These are phyloP conservation scores for Ophiostoma piceae DNA, from an alignment of 2,329 filamentous ascomycete species.

Conservation along the genomic window DNA sequence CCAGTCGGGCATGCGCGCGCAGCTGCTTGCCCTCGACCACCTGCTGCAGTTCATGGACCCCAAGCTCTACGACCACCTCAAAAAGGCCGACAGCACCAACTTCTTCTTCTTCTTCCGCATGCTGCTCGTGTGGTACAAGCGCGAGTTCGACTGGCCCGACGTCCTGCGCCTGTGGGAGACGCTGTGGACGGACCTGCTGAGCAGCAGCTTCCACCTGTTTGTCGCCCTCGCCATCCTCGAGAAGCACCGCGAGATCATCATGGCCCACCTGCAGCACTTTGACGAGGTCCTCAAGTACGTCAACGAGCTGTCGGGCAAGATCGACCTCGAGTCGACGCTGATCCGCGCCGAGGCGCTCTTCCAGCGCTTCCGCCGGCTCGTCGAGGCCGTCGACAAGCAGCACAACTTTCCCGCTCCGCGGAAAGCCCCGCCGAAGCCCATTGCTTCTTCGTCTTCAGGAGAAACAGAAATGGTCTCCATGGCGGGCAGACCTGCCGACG, in stretches of 20 bases:
- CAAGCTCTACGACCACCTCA: constrained; percentile 82
- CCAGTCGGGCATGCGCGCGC: constrained; percentile 91
- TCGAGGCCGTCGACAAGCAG: constrained; percentile 91
- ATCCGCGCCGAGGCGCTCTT: constrained; percentile 86
- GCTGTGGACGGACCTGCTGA: constrained; percentile 89
- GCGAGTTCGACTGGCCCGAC: constrained; percentile 88
- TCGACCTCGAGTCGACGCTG: constrained; percentile 81
- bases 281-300: constrained; percentile 98
- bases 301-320: constrained; percentile 89
- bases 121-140: constrained; percentile 98
- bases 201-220: constrained; percentile 89
- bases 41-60: constrained; percentile 96
- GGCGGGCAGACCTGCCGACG: constrained; percentile 2
- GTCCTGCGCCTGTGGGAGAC: constrained; percentile 85
- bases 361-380: constrained; percentile 76
- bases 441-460: background rate
- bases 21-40: constrained; percentile 86
- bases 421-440: constrained; percentile 13
- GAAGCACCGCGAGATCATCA: constrained; percentile 93
- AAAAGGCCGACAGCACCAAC: constrained; percentile 89
- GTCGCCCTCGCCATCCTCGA: constrained; percentile 90
- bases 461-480: constrained; percentile 23
- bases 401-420: constrained; percentile 67
- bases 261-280: constrained; percentile 88
- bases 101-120: constrained; percentile 99